These are phyloP conservation scores for Diaporthe caulivora DNA, from an alignment of 2,329 filamentous ascomycete species.

Conservation along the genomic window DNA sequence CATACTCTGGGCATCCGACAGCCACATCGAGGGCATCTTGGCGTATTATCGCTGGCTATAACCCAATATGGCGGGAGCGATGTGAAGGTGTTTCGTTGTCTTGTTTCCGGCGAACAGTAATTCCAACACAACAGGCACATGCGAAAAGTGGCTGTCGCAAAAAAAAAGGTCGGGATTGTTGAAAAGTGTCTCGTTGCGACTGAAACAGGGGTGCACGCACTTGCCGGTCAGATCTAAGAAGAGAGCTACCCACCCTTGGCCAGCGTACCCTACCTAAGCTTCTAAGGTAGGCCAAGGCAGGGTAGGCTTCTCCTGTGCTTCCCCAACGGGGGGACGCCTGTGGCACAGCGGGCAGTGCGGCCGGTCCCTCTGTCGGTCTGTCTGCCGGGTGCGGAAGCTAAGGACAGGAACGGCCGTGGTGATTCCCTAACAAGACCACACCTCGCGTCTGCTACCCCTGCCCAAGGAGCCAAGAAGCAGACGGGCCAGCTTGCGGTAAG, in stretches of 20 bases:
- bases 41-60: background rate
- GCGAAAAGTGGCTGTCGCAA: background rate
- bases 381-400: slow-evolving; percentile 9
- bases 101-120: background rate
- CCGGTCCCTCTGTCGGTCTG: slow-evolving; percentile 9
- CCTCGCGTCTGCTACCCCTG: background rate
- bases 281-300: slow-evolving; percentile 12
- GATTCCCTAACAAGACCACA: background rate
- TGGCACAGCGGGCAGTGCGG: slow-evolving; percentile 11
- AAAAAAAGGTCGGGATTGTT: slow-evolving; percentile 17
- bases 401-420: background rate
- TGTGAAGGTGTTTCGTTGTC: no score
- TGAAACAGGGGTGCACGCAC: slow-evolving; percentile 36
- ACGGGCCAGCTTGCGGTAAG: background rate
- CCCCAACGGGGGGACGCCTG: background rate
- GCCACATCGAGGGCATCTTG: slow-evolving; percentile 91
- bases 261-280: background rate
- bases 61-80: no score
- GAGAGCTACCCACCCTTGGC: slow-evolving; percentile 4
- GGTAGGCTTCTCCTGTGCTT: slow-evolving; percentile 18
- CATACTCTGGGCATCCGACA: slow-evolving; percentile 95
- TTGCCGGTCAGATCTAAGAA: slow-evolving; percentile 20
- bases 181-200: slow-evolving; percentile 37
- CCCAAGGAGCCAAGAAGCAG: background rate
- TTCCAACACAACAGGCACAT: background rate